These are phyloP conservation scores for Acorus gramineus DNA, from an alignment of 106 monocot species.

Conservation along the genomic window DNA sequence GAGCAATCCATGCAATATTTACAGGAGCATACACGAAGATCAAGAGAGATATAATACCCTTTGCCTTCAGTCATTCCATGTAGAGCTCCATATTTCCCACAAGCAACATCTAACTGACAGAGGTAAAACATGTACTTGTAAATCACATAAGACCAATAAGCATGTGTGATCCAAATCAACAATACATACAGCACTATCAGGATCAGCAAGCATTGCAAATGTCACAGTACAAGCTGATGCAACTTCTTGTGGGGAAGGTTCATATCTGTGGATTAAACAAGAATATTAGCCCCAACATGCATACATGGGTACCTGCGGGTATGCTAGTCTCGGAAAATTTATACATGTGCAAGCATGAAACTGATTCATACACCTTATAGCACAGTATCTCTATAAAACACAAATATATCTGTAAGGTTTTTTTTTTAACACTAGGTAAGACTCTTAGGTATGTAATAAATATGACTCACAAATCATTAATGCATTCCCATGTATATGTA, in stretches of 20 bases:
- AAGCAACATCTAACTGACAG: constrained; percentile 62
- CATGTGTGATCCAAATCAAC: not conserved
- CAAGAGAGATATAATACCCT: constrained; percentile 38
- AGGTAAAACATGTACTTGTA: not conserved
- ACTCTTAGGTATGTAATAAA: no score
- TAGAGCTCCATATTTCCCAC: constrained; percentile 59
- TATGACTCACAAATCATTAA: no score
- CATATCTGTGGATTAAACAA: constrained; percentile 31
- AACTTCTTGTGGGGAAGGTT: constrained; percentile 70
- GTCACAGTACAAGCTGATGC: constrained; percentile 82
- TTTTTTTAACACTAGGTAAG: no score
- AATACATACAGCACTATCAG: constrained; percentile 70
- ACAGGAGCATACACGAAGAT: not conserved
- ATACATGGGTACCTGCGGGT: not conserved
- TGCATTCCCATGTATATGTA: no score
- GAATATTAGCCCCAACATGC: not conserved
- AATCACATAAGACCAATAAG: not conserved
- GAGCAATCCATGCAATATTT: no score
- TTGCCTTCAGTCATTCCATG: constrained; percentile 69
- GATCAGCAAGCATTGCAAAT: constrained; percentile 95
- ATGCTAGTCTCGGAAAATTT: no score
- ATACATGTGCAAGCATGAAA: no score
- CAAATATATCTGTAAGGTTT: no score
- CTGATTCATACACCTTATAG: no score
- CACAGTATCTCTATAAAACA: no score